Base-by-base conservation (phyloP, 108 stramenopile species). In the Nitzschia sp. region DNA sequence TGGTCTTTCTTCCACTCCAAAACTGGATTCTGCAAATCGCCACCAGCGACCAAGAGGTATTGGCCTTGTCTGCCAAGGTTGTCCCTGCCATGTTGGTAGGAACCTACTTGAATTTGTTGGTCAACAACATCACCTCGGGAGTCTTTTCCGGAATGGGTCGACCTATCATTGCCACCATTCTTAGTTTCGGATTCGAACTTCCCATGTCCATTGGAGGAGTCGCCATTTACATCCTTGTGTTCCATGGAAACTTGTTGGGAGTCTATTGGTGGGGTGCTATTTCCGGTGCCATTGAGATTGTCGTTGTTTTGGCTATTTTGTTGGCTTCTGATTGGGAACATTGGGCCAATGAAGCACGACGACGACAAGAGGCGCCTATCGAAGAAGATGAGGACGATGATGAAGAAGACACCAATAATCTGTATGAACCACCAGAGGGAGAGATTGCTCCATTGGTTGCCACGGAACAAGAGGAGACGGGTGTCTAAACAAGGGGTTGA, bases 161-260 rank as follows among this genome's bases (percentile, higher is more conserved):
- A 8, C 80, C 80, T n/a, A 62, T 81, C 3, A 76, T 81, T 64
- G 66, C 76, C 14, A 81, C 80, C 41, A 64, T 81, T 38, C 8
- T 81, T 20, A 65, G 62, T 25, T 81, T 81, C 73, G 80, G 80
- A 40, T 65, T 81, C 21, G 80, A 81, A 51, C 50, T 81, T n/a
- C 80, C 80, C 8, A 53, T 77, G 67, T 77, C 75, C 38, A 81
- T 81, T 65, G 80, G 80, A 5, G 80, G 80, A 39, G 72, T 77
- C 0, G 80, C 80, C 15, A 67, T 81, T 63, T 73, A 69, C 53
- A 81, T 81, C 58, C 59, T 81, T 39, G 38, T 15, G 19, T 68
- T 77, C n/a, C 71, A 77, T 58, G 64, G 67, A 6, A 69, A 81
- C 62, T 44, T 81, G 7, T 39, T 81, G 41, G 80, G 76, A 51